Evolutionary conservation across 2,329 filamentous ascomycete species (phyloP).

Genomic region (Diaporthe longicolla): DNA sequence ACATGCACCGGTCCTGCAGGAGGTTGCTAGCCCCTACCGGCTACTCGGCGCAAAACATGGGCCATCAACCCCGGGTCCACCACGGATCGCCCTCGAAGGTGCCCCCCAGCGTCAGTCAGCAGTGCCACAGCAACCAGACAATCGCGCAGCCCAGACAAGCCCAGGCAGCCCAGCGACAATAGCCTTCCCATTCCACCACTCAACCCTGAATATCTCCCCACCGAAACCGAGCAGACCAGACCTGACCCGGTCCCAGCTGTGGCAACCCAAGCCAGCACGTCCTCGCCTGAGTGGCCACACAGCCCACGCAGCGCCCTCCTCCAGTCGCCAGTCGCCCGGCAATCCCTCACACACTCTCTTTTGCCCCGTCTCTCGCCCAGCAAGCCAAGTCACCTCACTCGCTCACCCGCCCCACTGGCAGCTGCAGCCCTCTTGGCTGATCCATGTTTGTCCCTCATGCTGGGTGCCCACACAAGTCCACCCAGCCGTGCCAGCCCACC

Average conservation of each 20-base stretch:
- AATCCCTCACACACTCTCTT: neutral
- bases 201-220: conserved; percentile 31
- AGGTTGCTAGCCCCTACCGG: conserved; percentile 31
- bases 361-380: neutral
- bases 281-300: conserved; percentile 15
- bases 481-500: conserved; percentile 24
- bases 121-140: conserved; percentile 33
- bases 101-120: conserved; percentile 23
- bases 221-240: conserved; percentile 21
- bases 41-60: conserved; percentile 32
- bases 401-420: conserved; percentile 17
- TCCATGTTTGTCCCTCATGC: conserved; percentile 18
- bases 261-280: conserved; percentile 22
- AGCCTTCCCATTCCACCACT: conserved; percentile 27
- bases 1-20: conserved; percentile 13
- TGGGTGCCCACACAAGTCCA: conserved; percentile 12
- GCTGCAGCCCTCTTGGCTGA: conserved; percentile 27
- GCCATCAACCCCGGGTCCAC: conserved; percentile 25
- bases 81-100: conserved; percentile 17
- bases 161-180: conserved; percentile 20
- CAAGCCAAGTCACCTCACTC: conserved; percentile 6
- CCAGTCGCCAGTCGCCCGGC: conserved; percentile 15
- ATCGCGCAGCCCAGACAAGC: conserved; percentile 18
- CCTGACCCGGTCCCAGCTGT: conserved; percentile 17
- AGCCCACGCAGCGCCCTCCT: conserved; percentile 20